Evolutionary conservation across 257 asterid genomes (phyloP).

Genomic region (Cordia subcordata): DNA sequence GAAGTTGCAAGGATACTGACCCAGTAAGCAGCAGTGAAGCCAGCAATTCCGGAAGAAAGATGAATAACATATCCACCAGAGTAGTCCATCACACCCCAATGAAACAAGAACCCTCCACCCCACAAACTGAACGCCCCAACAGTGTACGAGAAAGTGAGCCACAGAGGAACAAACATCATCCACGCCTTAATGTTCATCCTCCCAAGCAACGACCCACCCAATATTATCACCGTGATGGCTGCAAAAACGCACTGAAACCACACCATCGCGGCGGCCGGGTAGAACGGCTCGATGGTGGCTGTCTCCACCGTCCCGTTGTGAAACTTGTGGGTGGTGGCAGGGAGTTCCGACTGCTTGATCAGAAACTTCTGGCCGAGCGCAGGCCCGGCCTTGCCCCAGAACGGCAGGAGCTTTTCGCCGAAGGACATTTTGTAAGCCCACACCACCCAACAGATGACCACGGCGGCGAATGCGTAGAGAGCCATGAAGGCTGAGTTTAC

Average conservation of each 20-base stretch:
- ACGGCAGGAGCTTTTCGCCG: too few species aligned
- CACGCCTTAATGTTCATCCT: constrained; percentile 63
- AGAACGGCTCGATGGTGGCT: constrained; percentile 28
- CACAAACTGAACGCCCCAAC: constrained; percentile 67
- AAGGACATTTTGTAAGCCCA: too few species aligned
- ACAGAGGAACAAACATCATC: constrained; percentile 68
- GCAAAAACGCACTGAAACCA: constrained; percentile 70
- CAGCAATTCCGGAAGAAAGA: constrained; percentile 65
- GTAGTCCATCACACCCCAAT: constrained; percentile 63
- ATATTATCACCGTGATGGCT: constrained; percentile 33
- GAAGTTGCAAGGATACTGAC: constrained; percentile 17
- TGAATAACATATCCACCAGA: constrained; percentile 68
- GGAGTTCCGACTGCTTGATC: constrained; percentile 41
- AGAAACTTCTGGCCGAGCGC: too few species aligned
- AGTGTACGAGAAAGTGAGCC: constrained; percentile 59
- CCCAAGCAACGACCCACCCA: constrained; percentile 56
- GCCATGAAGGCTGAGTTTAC: too few species aligned
- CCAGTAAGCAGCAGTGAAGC: constrained; percentile 63
- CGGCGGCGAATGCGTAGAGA: too few species aligned
- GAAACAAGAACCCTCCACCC: constrained; percentile 64
- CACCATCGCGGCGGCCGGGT: constrained; percentile 62
- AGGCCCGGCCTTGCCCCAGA: too few species aligned
- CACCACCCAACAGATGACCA: too few species aligned
- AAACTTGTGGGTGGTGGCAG: constrained; percentile 33
- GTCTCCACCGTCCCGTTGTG: constrained; percentile 42